Evolutionary conservation across 148 eudicot species (phyloP).

Genomic region (Silene uniflora): DNA sequence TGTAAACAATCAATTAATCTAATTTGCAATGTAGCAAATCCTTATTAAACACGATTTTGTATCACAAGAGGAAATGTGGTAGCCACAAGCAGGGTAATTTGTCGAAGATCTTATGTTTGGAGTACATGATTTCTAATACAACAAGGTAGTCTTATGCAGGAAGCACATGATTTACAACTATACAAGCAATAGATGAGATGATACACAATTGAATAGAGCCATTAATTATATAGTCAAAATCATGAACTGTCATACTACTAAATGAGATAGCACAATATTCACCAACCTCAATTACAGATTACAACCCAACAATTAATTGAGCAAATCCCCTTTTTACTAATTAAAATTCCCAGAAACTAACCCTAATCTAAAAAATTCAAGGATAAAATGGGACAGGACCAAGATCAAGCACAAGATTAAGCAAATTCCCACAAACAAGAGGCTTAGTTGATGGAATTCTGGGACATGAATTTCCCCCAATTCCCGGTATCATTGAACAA

Average conservation of each 20-base stretch:
- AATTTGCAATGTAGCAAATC: no score
- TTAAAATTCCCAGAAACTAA: not conserved
- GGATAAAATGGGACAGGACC: conserved; percentile 33
- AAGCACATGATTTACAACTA: no score
- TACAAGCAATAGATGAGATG: not conserved
- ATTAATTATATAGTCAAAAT: conserved; percentile 11
- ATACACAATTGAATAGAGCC: conserved; percentile 1
- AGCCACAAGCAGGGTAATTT: no score
- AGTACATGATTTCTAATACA: no score
- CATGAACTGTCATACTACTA: conserved; percentile 13
- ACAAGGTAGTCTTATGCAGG: no score
- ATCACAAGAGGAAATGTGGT: no score
- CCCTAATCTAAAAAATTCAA: conserved; percentile 15
- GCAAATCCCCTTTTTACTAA: not conserved
- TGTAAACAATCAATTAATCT: no score
- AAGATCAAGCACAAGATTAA: conserved; percentile 20
- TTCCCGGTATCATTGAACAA: conserved; percentile 50
- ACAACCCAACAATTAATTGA: not conserved
- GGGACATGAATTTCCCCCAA: conserved; percentile 37
- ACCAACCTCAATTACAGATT: conserved; percentile 14
- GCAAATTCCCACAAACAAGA: conserved; percentile 58
- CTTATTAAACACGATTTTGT: no score
- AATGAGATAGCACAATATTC: conserved; percentile 9
- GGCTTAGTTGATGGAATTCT: conserved; percentile 54
- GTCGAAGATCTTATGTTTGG: no score